Percentiles rank a stretch among this genome's conserved stretches.
phyloP scores from a whole-genome alignment of 176 grass and related monocot species.

The Ananas comosus region DNA sequence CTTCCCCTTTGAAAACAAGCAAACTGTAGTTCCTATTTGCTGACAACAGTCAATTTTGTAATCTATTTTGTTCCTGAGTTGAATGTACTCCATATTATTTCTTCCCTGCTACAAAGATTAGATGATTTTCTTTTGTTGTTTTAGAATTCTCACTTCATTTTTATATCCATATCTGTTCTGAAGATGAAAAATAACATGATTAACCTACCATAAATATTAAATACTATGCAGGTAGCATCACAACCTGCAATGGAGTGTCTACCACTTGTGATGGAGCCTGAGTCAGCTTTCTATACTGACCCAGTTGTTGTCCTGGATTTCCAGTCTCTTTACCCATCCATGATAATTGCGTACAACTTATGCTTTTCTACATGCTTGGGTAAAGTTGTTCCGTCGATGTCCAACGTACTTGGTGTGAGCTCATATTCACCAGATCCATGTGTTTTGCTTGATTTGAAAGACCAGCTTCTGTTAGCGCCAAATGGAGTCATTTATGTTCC shows the following conservation, averaged over 20 bases:
- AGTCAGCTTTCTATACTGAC: conserved; percentile 89
- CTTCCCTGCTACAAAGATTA: too few relatives aligned
- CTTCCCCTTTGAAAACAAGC: too few relatives aligned
- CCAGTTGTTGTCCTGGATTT: conserved; percentile 94
- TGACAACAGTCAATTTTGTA: too few relatives aligned
- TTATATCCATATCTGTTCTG: neutral
- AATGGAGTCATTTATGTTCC: conserved; percentile 83
- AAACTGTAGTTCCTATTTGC: too few relatives aligned
- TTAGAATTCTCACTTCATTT: neutral
- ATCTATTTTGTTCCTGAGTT: too few relatives aligned
- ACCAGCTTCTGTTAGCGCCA: conserved; percentile 62
- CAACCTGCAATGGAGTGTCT: conserved; percentile 99
- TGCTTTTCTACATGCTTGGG: conserved; percentile 96
- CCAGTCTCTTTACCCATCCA: conserved; percentile 98
- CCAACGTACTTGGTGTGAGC: conserved; percentile 76
- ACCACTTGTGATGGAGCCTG: conserved; percentile 98
- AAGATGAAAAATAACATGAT: neutral
- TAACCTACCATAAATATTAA: conserved; percentile 1
- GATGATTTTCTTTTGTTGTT: neutral
- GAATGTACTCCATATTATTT: too few relatives aligned
- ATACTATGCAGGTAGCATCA: conserved; percentile 63
- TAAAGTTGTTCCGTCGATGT: conserved; percentile 82
- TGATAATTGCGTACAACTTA: conserved; percentile 98
- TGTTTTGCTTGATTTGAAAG: conserved; percentile 47
- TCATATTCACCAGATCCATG: conserved; percentile 59